Conservation (phyloP, 495 filamentous ascomycete genomes). For the Staphylotrichum longicolle region DNA sequence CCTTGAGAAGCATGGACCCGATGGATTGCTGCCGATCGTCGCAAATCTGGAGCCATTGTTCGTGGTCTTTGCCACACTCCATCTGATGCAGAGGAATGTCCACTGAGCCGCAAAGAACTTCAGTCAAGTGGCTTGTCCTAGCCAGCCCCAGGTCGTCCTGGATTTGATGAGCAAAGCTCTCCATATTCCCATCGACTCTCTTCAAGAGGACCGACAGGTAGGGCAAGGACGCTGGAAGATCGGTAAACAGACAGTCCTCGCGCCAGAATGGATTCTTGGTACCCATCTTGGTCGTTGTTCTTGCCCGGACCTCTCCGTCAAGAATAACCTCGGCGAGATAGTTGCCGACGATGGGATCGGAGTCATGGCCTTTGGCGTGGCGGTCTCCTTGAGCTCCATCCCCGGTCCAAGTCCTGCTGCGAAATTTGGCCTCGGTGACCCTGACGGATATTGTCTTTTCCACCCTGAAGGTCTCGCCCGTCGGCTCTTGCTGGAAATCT, state of each 20-base stretch:
- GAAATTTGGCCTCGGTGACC: conserved; percentile 59
- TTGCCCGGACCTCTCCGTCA: conserved; percentile 83
- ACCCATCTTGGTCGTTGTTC: conserved; percentile 77
- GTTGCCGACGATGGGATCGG: conserved; percentile 48
- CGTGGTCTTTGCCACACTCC: conserved; percentile 71
- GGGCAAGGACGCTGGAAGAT: conserved; percentile 77
- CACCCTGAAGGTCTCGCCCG: conserved; percentile 54
- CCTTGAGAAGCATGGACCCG: conserved; percentile 83
- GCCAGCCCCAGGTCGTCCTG: conserved; percentile 46
- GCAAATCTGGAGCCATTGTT: conserved; percentile 86
- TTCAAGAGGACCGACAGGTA: conserved; percentile 82
- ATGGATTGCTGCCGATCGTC: conserved; percentile 68
- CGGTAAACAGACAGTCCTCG: conserved; percentile 83
- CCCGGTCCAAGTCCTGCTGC: conserved; percentile 26
- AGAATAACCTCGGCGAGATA: conserved; percentile 92
- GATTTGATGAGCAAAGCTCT: conserved; percentile 44
- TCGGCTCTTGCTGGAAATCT: conserved; percentile 39
- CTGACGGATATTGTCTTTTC: conserved; percentile 58
- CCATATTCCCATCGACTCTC: conserved; percentile 51
- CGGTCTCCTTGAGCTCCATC: conserved; percentile 36
- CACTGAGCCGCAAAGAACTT: conserved; percentile 64
- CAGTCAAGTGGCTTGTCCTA: conserved; percentile 38
- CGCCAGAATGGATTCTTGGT: conserved; percentile 90
- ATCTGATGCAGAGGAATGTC: conserved; percentile 84
- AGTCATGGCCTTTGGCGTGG: conserved; percentile 34